Percentiles rank a stretch among this genome's conserved stretches.
Evolutionary conservation across 2,329 filamentous ascomycete genomes (phyloP).

Genomic region (Pezicula radicicola): DNA sequence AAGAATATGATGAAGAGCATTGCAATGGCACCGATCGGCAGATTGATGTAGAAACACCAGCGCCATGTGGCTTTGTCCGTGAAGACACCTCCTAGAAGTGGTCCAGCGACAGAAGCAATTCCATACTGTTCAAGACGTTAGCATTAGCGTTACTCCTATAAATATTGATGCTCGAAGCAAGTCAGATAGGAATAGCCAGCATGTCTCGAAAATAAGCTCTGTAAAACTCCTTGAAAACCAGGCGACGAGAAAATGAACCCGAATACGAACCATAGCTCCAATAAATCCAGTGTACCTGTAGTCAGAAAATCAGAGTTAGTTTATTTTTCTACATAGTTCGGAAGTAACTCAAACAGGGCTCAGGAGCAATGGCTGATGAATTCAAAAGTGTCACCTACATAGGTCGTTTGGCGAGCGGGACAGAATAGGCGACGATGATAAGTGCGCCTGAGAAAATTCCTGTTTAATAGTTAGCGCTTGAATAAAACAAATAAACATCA

Average conservation of each 20-base stretch:
- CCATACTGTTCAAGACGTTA: conserved; percentile 11
- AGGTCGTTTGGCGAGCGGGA: conserved; percentile 23
- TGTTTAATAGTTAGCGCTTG: too few species aligned
- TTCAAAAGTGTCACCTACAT: conserved; percentile 2
- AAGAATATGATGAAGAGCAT: conserved; percentile 29
- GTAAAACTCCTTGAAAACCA: background rate
- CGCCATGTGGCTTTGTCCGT: conserved; percentile 31
- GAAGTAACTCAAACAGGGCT: too few species aligned
- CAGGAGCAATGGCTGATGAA: too few species aligned
- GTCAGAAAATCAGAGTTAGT: too few species aligned
- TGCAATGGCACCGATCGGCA: conserved; percentile 34
- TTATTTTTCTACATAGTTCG: too few species aligned
- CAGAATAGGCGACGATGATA: conserved; percentile 24
- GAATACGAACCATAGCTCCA: conserved; percentile 17
- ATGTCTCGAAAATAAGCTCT: background rate
- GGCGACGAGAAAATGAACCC: background rate
- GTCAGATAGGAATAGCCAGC: too few species aligned
- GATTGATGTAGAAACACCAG: conserved; percentile 33
- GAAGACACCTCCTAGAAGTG: conserved; percentile 28
- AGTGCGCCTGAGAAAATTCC: conserved; percentile 32
- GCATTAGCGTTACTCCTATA: too few species aligned
- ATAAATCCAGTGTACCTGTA: conserved; percentile 22
- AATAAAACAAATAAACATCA: too few species aligned
- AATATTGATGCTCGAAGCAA: conserved; percentile 1
- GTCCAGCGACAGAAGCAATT: conserved; percentile 19